Evolutionary conservation across 805 yeast species (phyloP), one percentile per base, ranked within the genome.

Genomic region (Pichia deserticola): DNA sequence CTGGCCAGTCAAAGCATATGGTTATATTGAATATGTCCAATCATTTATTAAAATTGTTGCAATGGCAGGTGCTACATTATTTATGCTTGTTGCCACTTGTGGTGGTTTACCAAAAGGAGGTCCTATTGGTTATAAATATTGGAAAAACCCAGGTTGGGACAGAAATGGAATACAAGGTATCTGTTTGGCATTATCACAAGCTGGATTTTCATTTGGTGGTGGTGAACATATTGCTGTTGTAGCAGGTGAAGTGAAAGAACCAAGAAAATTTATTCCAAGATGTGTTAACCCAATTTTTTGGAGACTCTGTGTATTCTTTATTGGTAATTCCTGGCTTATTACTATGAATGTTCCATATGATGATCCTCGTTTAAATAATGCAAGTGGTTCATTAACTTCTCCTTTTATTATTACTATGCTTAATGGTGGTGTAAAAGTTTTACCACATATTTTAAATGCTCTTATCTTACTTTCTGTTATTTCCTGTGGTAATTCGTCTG

Each of bases 351-450:
- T 81, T 45, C 84, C 85, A 12, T 78, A 66, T 58, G 70, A 67
- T 48, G 80, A 79, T 57, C 68, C 69, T 60, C 73, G 56, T 62
- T 71, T 28, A 58, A 69, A 37, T 62, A 71, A 59, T 64, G 71
- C 75, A 42, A 67, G 68, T 60, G 81, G 82, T 30, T 58, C 77
- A 42, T 65, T 76, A 30, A 81, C 84, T 1, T 83, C 89, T n/a
- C 88, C 89, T 33, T 82, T 77, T 57, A 86, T 82, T 49, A 74
- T 83, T 61, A 85, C 87, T 35, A 70, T 81, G 48, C 63, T 72
- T 33, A 67, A 67, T 52, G 77, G 73, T 7, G 77, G 75, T 47
- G 73, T 67, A 65, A 72, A 69, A 49, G 80, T 77, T 30, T 70
- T 81, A 41, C 87, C 87, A 30, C 77, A 79, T 49, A 72, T 83